Percentiles rank a stretch among this genome's conserved stretches.
Evolutionary conservation across 2,329 filamentous ascomycete species (phyloP).

Genomic region (Cryphonectria nitschkei): DNA sequence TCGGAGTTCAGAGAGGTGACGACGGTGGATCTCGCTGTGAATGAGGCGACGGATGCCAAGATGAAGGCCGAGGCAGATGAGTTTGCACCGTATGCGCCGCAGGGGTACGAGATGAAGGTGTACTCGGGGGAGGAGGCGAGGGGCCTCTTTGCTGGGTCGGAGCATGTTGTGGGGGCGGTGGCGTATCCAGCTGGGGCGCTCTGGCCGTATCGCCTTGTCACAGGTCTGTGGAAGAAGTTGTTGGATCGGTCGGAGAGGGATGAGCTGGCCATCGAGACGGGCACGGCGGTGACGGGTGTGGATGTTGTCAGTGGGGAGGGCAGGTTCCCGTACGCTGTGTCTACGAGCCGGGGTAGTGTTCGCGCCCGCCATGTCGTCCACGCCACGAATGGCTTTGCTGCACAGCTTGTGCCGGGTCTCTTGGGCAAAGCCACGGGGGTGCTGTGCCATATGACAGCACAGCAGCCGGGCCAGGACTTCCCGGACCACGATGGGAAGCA

Average conservation of each 20-base stretch:
- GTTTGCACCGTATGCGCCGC: slow-evolving; percentile 29
- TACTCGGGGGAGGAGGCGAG: slow-evolving; percentile 42
- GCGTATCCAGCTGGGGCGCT: slow-evolving; percentile 52
- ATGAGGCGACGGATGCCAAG: slow-evolving; percentile 35
- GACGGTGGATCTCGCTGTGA: slow-evolving; percentile 51
- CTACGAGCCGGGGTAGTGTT: slow-evolving; percentile 50
- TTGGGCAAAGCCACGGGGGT: slow-evolving; percentile 49
- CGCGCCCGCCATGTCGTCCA: slow-evolving; percentile 56
- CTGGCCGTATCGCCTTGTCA: slow-evolving; percentile 56
- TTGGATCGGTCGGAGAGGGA: slow-evolving; percentile 38
- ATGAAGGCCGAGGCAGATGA: slow-evolving; percentile 47
- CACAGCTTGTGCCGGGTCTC: slow-evolving; percentile 55
- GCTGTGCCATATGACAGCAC: slow-evolving; percentile 55
- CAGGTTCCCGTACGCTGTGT: slow-evolving; percentile 45
- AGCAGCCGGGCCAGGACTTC: slow-evolving; percentile 45
- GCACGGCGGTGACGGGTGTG: slow-evolving; percentile 43
- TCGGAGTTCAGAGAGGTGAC: slow-evolving; percentile 50
- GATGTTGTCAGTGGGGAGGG: slow-evolving; percentile 11
- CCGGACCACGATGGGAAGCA: slow-evolving; percentile 39
- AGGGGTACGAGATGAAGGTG: slow-evolving; percentile 34
- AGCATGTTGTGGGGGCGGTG: slow-evolving; percentile 45
- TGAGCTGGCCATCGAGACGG: slow-evolving; percentile 43
- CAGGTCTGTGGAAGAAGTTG: slow-evolving; percentile 48
- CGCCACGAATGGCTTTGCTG: slow-evolving; percentile 59
- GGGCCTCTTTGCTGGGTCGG: slow-evolving; percentile 42